phyloP scores from a whole-genome alignment of 176 grass and related monocot genomes.

The Zoysia japonica region DNA sequence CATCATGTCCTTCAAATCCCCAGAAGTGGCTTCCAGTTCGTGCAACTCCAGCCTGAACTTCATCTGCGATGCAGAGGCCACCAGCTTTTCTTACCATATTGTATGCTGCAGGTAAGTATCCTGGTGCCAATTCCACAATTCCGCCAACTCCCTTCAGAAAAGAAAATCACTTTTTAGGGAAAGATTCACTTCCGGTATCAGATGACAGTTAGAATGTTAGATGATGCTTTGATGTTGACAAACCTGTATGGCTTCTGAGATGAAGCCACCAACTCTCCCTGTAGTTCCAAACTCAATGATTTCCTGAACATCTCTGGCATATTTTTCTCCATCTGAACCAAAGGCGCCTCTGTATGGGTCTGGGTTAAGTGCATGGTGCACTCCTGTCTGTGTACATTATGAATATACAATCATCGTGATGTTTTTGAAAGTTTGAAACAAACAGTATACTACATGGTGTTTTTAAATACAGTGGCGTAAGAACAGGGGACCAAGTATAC shows the following conservation, averaged over 20 bases:
- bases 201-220: not conserved
- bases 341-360: slow-evolving; percentile 90
- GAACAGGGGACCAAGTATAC: not conserved
- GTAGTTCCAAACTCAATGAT: slow-evolving; percentile 93
- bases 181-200: not conserved
- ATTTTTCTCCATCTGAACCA: slow-evolving; percentile 85
- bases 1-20: slow-evolving; percentile 80
- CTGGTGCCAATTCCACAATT: slow-evolving; percentile 88
- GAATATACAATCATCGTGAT: not conserved
- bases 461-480: not conserved
- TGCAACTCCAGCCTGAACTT: slow-evolving; percentile 86
- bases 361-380: slow-evolving; percentile 88
- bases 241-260: slow-evolving; percentile 97
- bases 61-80: slow-evolving; percentile 87
- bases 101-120: slow-evolving; percentile 86
- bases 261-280: slow-evolving; percentile 80
- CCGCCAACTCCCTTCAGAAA: slow-evolving; percentile 81
- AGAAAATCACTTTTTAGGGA: not conserved
- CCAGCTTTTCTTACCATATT: slow-evolving; percentile 76
- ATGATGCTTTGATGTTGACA: slow-evolving; percentile 26
- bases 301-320: slow-evolving; percentile 91
- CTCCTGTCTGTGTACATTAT: slow-evolving; percentile 61
- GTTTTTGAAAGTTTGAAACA: not conserved
- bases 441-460: not conserved
- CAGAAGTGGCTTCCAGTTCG: slow-evolving; percentile 91